A percentile compares a stretch with the other conserved stretches of the same genome.
phyloP scores from a whole-genome alignment of 2,329 filamentous ascomycete genomes.

The Calcarisporium arbuscula region DNA sequence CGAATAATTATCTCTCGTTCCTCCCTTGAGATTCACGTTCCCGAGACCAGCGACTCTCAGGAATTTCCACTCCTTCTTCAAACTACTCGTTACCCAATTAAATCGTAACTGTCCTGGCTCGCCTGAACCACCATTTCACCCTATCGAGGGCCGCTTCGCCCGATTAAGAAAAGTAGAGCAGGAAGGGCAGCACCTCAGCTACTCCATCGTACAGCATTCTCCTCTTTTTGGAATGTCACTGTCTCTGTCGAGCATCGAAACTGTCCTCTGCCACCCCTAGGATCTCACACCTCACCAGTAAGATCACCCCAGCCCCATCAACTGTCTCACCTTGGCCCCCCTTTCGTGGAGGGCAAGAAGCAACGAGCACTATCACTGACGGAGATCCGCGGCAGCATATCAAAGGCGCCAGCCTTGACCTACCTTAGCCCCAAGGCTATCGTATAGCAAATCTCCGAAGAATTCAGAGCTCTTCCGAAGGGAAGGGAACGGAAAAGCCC shows the following conservation, averaged over 20 bases:
- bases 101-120: no score
- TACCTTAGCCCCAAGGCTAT: conserved; percentile 23
- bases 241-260: conserved; percentile 30
- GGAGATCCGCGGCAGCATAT: conserved; percentile 21
- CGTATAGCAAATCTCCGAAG: conserved; percentile 34
- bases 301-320: conserved; percentile 21
- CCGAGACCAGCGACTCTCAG: no score
- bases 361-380: conserved; percentile 26
- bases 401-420: conserved; percentile 23
- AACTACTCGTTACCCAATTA: no score
- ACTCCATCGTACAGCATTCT: conserved; percentile 13
- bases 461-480: conserved; percentile 19
- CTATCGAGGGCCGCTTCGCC: not conserved
- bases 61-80: conserved; percentile 13
- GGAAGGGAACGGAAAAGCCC: conserved; percentile 21
- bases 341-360: conserved; percentile 21
- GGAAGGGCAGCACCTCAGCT: conserved; percentile 18
- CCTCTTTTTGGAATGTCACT: conserved; percentile 31
- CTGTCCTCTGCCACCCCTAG: conserved; percentile 24
- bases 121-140: not conserved
- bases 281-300: conserved; percentile 25
- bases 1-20: no score
- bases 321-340: conserved; percentile 30
- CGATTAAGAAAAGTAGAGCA: conserved; percentile 13
- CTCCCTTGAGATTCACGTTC: no score